Conservation (phyloP, 352 stramenopile species). For the Bremia lactucae region DNA sequence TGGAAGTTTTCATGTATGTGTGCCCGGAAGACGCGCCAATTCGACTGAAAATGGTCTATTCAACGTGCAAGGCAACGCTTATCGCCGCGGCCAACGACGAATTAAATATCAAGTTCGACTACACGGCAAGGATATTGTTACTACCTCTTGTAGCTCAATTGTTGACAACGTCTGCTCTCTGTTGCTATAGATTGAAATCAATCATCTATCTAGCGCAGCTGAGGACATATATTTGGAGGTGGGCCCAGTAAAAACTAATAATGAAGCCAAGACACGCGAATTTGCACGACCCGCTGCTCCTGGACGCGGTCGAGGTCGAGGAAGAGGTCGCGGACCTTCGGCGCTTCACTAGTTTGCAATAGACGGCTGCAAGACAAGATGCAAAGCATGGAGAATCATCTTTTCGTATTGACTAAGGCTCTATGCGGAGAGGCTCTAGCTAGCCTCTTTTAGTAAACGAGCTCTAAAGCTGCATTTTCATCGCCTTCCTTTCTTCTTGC, state of each 20-base stretch:
- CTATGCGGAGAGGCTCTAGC: slow-evolving; percentile 14
- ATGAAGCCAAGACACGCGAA: slow-evolving; percentile 54
- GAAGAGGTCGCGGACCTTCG: slow-evolving; percentile 26
- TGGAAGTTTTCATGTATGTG: slow-evolving; percentile 82
- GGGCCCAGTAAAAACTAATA: slow-evolving; percentile 36
- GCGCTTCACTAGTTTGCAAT: neutral
- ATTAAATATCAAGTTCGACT: slow-evolving; percentile 60
- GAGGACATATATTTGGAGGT: slow-evolving; percentile 66
- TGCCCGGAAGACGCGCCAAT: slow-evolving; percentile 82
- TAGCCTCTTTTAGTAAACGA: neutral
- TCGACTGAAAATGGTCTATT: slow-evolving; percentile 87
- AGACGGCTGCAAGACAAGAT: neutral
- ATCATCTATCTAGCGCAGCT: slow-evolving; percentile 33
- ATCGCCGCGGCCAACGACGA: slow-evolving; percentile 47
- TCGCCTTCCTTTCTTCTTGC: slow-evolving; percentile 81
- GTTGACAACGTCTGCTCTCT: slow-evolving; percentile 1
- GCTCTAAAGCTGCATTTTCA: slow-evolving; percentile 26
- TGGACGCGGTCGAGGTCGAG: slow-evolving; percentile 42
- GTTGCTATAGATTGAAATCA: slow-evolving; percentile 60
- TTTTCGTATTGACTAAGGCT: slow-evolving; percentile 10
- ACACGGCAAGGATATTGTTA: slow-evolving; percentile 25
- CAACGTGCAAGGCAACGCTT: slow-evolving; percentile 81
- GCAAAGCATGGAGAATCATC: slow-evolving; percentile 8
- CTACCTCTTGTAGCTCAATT: neutral
- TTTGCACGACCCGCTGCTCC: slow-evolving; percentile 68